Conservation (phyloP, 176 grass and related monocot species). For the Rhynchospora tenuis region DNA sequence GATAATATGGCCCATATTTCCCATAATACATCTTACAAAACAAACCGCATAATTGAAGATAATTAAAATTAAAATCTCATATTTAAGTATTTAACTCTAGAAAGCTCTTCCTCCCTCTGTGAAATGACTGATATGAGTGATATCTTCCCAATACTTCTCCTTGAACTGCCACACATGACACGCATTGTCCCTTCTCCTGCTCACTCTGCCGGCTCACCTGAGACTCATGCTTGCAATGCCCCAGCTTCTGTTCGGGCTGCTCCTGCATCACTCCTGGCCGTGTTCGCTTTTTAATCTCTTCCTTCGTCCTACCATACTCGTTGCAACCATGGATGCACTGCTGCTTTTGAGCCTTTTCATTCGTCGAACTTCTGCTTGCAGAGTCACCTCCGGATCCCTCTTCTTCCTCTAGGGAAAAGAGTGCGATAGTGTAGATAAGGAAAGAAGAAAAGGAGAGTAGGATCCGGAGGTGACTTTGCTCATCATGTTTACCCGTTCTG, state of each 20-base stretch:
- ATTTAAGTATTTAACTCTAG: not conserved
- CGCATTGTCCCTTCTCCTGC: not conserved
- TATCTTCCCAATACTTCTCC: not conserved
- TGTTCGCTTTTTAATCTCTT: not conserved
- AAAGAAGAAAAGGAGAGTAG: not conserved
- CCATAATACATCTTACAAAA: not conserved
- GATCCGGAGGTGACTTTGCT: not conserved
- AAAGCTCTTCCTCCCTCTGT: not conserved
- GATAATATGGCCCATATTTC: not conserved
- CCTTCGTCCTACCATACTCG: conserved; percentile 19
- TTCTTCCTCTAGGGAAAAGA: not conserved
- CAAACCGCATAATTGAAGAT: no score
- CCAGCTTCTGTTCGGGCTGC: conserved; percentile 2
- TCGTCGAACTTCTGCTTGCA: conserved; percentile 34
- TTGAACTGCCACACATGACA: not conserved
- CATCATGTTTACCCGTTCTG: not conserved
- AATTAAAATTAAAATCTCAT: no score
- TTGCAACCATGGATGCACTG: not conserved
- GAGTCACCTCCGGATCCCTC: conserved; percentile 28
- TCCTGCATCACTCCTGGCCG: not conserved
- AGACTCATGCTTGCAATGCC: conserved; percentile 29
- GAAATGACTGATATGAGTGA: not conserved
- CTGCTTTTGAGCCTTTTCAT: not conserved
- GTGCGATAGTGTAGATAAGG: not conserved
- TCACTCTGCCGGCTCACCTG: not conserved